Base-by-base conservation (phyloP, 768 basidiomycete species). In the Lyophyllum semitale region DNA sequence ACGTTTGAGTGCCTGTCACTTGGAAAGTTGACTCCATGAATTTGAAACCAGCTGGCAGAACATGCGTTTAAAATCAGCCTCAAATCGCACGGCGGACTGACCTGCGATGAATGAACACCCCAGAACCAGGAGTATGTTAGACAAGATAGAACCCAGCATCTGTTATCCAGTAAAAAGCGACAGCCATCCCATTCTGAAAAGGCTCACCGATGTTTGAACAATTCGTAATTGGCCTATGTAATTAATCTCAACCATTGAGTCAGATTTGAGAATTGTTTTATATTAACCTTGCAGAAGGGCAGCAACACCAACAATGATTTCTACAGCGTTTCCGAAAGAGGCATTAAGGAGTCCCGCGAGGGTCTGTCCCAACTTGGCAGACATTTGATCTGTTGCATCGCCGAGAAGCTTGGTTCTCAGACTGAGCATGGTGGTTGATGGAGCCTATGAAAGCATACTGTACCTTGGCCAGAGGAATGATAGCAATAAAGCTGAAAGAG, bases 131-230 rank as follows among this genome's bases (percentile, higher is more conserved):
- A 97, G 81, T 35, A 95, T 76, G 71, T 97, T 97, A 12, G 93
- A 95, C 35, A 97, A 73, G 56, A 97, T 91, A 26, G 92, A 94
- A 18, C 94, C 95, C 42, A 97, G 81, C 82, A 96, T 86, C 90
- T 91, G 59, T 4, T 50, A 29, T 11, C 23, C 27, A 8, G 26
- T 59, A 8, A 48, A 22, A 44, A 35, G 37, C 43, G 8, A 53
- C 15, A 22, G 26, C 17, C 25, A 8, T 12, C 22, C 8, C 20
- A 37, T 40, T n/a, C 9, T 46, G 18, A 11, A 15, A 30, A 12
- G 12, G 61, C 83, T 57, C 55, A 91, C 89, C 33, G 93, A 95
- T 26, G 92, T 95, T 71, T 97, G 93, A 2, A 97, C 95, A 63
- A 97, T 89, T 32, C 90, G 85, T 17, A 95, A 77, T 71, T 97